Percentiles rank a stretch among this genome's conserved stretches.
These are phyloP conservation scores for Wallacemonas sp. DNA, from an alignment of 208 protist genomes.

Conservation along the genomic window DNA sequence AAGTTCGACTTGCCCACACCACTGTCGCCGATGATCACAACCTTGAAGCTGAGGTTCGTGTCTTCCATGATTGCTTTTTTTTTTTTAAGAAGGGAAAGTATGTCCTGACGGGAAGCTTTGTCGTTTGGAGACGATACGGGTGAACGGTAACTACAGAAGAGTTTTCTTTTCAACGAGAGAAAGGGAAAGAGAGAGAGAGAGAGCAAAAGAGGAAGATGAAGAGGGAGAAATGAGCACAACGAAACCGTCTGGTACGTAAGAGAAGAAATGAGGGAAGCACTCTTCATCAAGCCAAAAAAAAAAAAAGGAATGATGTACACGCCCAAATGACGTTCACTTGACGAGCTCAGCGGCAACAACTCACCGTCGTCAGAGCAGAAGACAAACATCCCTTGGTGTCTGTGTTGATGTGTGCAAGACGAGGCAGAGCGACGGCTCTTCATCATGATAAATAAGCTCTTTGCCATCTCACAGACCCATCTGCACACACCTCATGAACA, in stretches of 20 bases:
- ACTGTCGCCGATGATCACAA: conserved; percentile 94
- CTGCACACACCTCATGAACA: no score
- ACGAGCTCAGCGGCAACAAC: no score
- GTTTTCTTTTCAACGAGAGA: conserved; percentile 4
- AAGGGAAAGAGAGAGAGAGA: conserved; percentile 4
- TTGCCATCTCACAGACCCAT: no score
- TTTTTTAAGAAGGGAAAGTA: not conserved
- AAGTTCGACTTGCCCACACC: conserved; percentile 92
- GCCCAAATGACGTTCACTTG: no score
- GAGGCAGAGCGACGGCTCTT: no score
- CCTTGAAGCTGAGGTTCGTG: conserved; percentile 91
- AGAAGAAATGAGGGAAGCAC: not conserved
- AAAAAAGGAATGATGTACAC: no score
- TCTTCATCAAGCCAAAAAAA: not conserved
- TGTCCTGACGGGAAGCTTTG: not conserved
- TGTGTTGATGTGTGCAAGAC: no score
- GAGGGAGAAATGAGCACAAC: not conserved
- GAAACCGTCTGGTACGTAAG: not conserved
- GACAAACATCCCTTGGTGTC: no score
- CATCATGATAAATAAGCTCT: no score
- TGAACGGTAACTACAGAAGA: no score
- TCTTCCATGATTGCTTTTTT: conserved; percentile 61
- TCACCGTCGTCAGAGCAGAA: no score
- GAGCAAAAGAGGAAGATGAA: not conserved
- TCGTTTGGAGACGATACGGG: no score